Evolutionary conservation across 2,329 filamentous ascomycete species (phyloP).

Genomic region (Calonectria hawksworthii): DNA sequence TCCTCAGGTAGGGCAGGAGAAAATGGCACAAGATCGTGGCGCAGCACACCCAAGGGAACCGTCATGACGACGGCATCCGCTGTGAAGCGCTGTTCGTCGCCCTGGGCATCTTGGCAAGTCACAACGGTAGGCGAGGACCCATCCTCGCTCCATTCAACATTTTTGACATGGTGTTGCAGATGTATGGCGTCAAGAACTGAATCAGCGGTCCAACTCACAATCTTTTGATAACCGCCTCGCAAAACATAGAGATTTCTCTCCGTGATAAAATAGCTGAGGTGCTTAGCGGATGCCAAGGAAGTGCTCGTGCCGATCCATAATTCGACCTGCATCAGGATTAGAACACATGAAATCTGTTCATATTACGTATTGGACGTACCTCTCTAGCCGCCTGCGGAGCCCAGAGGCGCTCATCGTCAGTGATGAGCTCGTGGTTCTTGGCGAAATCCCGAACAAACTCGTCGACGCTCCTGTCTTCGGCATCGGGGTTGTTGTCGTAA

Average conservation of each 20-base stretch:
- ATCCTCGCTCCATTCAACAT: constrained; percentile 23
- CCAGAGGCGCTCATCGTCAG: constrained; percentile 26
- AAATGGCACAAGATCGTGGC: constrained; percentile 12
- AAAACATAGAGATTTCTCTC: constrained; percentile 28
- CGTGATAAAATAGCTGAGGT: constrained; percentile 25
- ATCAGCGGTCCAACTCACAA: constrained; percentile 25
- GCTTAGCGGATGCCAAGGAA: constrained; percentile 22
- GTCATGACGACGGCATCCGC: constrained; percentile 23
- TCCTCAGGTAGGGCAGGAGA: constrained; percentile 15
- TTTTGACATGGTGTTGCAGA: constrained; percentile 11
- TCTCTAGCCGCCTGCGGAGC: constrained; percentile 22
- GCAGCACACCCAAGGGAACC: constrained; percentile 20
- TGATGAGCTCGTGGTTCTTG: constrained; percentile 25
- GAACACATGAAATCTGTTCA: neutral
- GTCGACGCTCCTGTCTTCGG: constrained; percentile 16
- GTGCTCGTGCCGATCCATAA: constrained; percentile 28
- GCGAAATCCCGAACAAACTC: constrained; percentile 26
- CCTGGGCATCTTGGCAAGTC: constrained; percentile 17
- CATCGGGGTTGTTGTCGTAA: constrained; percentile 16
- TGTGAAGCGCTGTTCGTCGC: constrained; percentile 10
- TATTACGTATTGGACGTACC: neutral
- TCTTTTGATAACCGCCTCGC: constrained; percentile 24
- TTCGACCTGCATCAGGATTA: constrained; percentile 8
- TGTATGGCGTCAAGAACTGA: constrained; percentile 22
- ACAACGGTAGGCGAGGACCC: constrained; percentile 13